Evolutionary conservation across 345 rosid species (phyloP), one percentile per base, ranked within the genome.

Genomic region (Kandelia obovata): DNA sequence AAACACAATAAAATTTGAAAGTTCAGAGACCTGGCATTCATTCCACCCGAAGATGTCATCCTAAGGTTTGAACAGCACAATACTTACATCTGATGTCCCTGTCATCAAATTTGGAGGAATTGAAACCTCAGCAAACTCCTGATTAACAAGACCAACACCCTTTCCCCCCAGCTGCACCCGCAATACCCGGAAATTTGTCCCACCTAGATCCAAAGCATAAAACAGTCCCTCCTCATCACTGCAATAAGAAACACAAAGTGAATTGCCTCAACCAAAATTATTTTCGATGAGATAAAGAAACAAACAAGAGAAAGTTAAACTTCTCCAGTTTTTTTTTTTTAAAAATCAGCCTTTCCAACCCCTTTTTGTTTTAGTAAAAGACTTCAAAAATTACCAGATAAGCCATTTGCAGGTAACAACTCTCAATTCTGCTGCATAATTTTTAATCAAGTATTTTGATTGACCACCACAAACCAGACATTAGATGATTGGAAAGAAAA

Each of bases 141-240:
- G 90, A 56, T 78, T 85, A 68, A 90, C 71, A 60, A 96, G 83
- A 52, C 74, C 73, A 32, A 86, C 84, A 37, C 79, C 83, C 70
- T 68, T 86, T 30, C 97, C 98, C 20, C 96, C 97, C 35, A 96
- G 70, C 67, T 88, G 90, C 68, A 96, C 91, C 64, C 99, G 89
- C 76, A 96, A 64, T 30, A 90, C 91, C 57, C 98, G 98, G 79
- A 96, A 96, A 73, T 96, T 96, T 51, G 99, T 96, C 52, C 99
- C 99, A 5, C 99, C 99, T 63, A 96, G 89, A 77, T 96, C 99
- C 87, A 96, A 77, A 17, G 98, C 99, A 73, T 96, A 96, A 70
- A 83, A 96, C 61, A 85, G 51, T 49, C 98, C 99, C 61, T 86
- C 67, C 82, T 96, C 99, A 37, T 89, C 80, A 71, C 99, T 95